Conservation (phyloP, 1,139 yeast genomes). For the Yamadazyma kanchanaburiensis region DNA sequence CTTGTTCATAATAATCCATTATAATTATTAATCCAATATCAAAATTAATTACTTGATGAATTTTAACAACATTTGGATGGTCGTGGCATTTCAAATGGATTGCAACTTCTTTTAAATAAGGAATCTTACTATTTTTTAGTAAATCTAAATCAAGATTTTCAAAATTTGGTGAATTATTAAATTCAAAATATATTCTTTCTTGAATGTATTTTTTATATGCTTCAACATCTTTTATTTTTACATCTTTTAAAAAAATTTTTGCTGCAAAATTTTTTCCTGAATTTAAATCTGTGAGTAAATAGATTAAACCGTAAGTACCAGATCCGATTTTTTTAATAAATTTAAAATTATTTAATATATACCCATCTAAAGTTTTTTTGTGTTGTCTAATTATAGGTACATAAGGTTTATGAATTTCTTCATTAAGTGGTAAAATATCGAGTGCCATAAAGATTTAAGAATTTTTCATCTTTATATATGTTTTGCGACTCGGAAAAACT, state of each 20-base stretch:
- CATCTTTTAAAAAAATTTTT: conserved; percentile 61
- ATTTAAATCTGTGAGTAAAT: conserved; percentile 56
- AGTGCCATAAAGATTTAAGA: no score
- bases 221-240: conserved; percentile 21
- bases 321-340: conserved; percentile 68
- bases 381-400: conserved; percentile 6
- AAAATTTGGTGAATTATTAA: conserved; percentile 11
- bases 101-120: conserved; percentile 63
- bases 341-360: conserved; percentile 14
- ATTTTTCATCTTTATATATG: no score
- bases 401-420: conserved; percentile 5
- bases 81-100: conserved; percentile 70
- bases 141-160: conserved; percentile 39
- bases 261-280: conserved; percentile 62
- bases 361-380: conserved; percentile 20
- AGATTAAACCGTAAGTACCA: conserved; percentile 87
- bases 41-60: conserved; percentile 63
- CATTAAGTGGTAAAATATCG: conserved; percentile 15
- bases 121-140: conserved; percentile 42
- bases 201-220: conserved; percentile 33
- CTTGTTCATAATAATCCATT: conserved; percentile 81
- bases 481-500: no score
- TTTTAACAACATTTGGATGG: conserved; percentile 75
- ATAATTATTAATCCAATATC: conserved; percentile 55
- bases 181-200: conserved; percentile 26